Evolutionary conservation across 192 early-diverging fungal genomes (phyloP).

Genomic region (Thoreauomyces humboldtii): DNA sequence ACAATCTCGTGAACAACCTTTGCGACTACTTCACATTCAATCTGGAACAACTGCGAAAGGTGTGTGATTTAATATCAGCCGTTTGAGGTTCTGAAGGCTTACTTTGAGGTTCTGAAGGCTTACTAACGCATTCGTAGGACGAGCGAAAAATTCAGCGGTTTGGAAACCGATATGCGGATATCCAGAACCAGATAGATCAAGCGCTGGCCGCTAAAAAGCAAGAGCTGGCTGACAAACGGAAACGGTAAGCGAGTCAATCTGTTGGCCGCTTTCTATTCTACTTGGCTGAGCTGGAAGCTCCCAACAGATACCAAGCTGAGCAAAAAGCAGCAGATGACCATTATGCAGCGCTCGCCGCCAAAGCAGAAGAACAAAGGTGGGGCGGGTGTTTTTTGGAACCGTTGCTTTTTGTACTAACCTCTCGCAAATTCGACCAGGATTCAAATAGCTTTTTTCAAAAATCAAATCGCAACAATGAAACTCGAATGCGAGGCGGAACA

Average conservation of each 20-base stretch:
- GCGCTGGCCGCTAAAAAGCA: no score
- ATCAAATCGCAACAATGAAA: background rate
- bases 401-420: no score
- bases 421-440: no score
- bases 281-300: background rate
- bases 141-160: background rate
- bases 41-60: conserved; percentile 14
- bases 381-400: no score
- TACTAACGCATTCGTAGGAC: no score
- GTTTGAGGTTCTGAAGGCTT: no score
- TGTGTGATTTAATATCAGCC: background rate
- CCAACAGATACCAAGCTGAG: background rate
- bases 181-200: background rate
- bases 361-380: background rate
- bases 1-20: conserved; percentile 19
- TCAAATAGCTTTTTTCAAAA: no score
- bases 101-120: no score
- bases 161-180: background rate
- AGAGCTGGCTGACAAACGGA: no score
- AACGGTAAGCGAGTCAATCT: no score
- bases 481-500: background rate
- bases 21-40: conserved; percentile 3
- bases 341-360: background rate
- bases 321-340: background rate
- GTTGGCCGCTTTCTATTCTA: no score